Percentiles rank a stretch among this genome's conserved stretches.
Evolutionary conservation across 1,284 basidiomycete species (phyloP).

Genomic region (Xerocomus amazonicus): DNA sequence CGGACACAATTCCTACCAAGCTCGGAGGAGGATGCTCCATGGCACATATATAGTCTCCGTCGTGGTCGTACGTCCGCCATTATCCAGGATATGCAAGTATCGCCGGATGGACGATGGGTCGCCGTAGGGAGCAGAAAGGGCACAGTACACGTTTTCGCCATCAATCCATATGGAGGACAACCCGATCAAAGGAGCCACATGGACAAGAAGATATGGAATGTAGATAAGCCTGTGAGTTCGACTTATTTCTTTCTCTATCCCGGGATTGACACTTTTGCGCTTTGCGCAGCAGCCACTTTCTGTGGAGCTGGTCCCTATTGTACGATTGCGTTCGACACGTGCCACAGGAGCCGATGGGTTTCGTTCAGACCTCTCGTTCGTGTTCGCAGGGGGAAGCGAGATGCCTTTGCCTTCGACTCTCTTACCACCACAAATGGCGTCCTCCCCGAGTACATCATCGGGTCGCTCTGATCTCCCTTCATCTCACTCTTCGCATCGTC

Average conservation of each 20-base stretch:
- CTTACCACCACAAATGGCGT: slow-evolving; percentile 33
- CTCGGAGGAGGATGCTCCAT: slow-evolving; percentile 36
- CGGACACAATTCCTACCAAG: slow-evolving; percentile 2
- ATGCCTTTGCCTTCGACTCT: slow-evolving; percentile 39
- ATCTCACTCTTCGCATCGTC: slow-evolving; percentile 32
- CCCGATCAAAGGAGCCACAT: slow-evolving; percentile 65
- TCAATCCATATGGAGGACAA: slow-evolving; percentile 72
- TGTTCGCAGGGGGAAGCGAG: slow-evolving; percentile 45
- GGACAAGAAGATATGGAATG: slow-evolving; percentile 54
- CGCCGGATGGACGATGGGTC: slow-evolving; percentile 66
- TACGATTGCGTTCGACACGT: slow-evolving; percentile 48
- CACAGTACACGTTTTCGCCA: slow-evolving; percentile 71
- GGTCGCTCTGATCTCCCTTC: slow-evolving; percentile 37
- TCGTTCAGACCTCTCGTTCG: slow-evolving; percentile 49
- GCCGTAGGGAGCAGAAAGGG: slow-evolving; percentile 63
- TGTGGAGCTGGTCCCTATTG: slow-evolving; percentile 54
- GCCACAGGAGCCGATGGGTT: slow-evolving; percentile 32
- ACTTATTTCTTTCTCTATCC: neutral
- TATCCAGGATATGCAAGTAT: slow-evolving; percentile 57
- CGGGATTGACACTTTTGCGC: slow-evolving; percentile 3
- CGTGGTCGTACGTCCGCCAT: slow-evolving; percentile 69
- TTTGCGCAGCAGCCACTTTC: slow-evolving; percentile 46
- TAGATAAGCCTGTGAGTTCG: slow-evolving; percentile 44
- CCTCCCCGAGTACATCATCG: slow-evolving; percentile 34
- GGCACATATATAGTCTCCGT: slow-evolving; percentile 67